Evolutionary conservation across 495 filamentous ascomycete species (phyloP).

Genomic region (Thermothielavioides terrestris): DNA sequence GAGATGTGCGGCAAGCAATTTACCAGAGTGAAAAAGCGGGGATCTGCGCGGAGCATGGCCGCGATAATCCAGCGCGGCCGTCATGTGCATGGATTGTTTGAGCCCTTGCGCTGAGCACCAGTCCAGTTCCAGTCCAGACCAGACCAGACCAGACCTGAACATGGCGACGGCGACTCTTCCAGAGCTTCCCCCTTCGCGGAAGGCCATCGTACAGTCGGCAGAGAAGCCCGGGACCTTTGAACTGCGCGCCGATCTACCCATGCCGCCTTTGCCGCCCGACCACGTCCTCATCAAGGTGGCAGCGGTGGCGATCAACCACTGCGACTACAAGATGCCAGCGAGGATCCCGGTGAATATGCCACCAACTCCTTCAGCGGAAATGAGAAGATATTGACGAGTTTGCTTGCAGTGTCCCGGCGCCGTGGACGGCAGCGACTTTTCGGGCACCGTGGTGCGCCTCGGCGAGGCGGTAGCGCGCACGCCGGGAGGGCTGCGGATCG

Average conservation of each 20-base stretch:
- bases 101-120: neutral
- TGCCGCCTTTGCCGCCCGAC: neutral
- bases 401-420: neutral
- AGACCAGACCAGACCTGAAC: no score
- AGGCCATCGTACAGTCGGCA: neutral
- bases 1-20: neutral
- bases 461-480: neutral
- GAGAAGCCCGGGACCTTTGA: neutral
- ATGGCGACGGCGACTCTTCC: neutral
- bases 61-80: neutral
- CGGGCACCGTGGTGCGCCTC: neutral
- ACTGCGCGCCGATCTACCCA: neutral
- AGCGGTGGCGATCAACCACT: conserved; percentile 4
- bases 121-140: no score
- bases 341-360: no score
- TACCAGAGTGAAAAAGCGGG: neutral
- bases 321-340: conserved; percentile 3
- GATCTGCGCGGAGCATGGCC: neutral
- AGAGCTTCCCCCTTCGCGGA: neutral
- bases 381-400: no score
- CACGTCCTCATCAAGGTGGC: conserved; percentile 3
- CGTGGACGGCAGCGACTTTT: neutral
- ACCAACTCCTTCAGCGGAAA: no score
- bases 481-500: neutral
- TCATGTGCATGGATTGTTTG: neutral